These are phyloP conservation scores for Alternaria ethzedia DNA, from an alignment of 2,329 filamentous ascomycete genomes.

Conservation along the genomic window DNA sequence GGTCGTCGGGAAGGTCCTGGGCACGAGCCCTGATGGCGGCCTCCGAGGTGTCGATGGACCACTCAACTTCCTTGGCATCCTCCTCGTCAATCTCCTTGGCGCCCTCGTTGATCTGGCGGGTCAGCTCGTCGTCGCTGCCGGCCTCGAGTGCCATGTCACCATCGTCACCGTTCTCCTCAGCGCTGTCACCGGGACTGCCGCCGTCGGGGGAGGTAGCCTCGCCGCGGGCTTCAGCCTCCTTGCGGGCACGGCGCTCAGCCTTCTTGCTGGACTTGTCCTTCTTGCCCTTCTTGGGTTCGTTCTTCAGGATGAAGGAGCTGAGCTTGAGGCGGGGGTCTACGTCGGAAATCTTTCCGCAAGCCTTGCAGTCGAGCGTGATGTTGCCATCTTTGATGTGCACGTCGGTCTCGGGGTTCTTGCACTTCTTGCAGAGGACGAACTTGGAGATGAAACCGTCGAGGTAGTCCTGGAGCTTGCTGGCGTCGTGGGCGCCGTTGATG, in stretches of 20 bases:
- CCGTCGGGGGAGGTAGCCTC: slow-evolving; percentile 60
- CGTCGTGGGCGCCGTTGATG: slow-evolving; percentile 98
- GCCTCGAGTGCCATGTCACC: slow-evolving; percentile 72
- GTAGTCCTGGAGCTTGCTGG: slow-evolving; percentile 94
- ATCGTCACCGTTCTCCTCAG: slow-evolving; percentile 68
- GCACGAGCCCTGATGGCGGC: slow-evolving; percentile 94
- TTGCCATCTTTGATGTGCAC: slow-evolving; percentile 91
- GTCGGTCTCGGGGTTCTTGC: slow-evolving; percentile 99
- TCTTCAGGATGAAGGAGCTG: slow-evolving; percentile 96
- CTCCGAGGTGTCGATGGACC: slow-evolving; percentile 96
- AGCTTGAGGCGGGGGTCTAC: slow-evolving; percentile 95
- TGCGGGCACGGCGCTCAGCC: slow-evolving; percentile 82
- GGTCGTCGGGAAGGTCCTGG: slow-evolving; percentile 88
- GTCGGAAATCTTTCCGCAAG: slow-evolving; percentile 90
- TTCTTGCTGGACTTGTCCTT: slow-evolving; percentile 97
- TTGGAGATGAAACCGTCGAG: slow-evolving; percentile 98
- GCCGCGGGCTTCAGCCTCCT: slow-evolving; percentile 67
- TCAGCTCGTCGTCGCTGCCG: slow-evolving; percentile 90
- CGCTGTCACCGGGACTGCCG: slow-evolving; percentile 70
- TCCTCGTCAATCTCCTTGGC: slow-evolving; percentile 76
- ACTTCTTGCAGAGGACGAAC: slow-evolving; percentile 99
- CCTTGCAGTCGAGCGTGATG: slow-evolving; percentile 97
- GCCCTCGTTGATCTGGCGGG: slow-evolving; percentile 72
- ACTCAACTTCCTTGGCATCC: slow-evolving; percentile 83
- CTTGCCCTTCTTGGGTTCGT: slow-evolving; percentile 90